Base-by-base conservation (phyloP, 495 filamentous ascomycete genomes). In the Aspergillus wentii region DNA sequence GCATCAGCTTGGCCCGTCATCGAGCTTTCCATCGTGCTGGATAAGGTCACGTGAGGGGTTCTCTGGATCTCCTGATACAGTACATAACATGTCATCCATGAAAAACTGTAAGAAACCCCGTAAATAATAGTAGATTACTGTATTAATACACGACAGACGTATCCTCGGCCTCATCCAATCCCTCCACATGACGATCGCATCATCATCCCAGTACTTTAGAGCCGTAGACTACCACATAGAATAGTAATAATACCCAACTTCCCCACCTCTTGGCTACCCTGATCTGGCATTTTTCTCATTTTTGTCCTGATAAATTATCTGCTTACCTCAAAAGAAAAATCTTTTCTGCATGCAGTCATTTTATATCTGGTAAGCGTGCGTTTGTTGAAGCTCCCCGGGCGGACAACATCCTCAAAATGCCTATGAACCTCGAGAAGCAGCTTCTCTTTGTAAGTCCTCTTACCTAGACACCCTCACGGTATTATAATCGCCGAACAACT, bases 381-480 rank as follows among this genome's bases (percentile, higher is more conserved):
- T n/a, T 17, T 30, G 31, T 35, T 9, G 10, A 16, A 7, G 22
- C 10, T 33, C 14, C 19, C 11, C 40, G 17, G 26, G 15, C 21
- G 31, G 18, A 26, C 40, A 15, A 13, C 33, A 33, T 21, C 17
- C 20, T 30, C 51, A 56, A 38, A 5, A 88, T 88, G 85, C 75
- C 83, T 23, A 69, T 88, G 39, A 82, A 88, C 51, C 74, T 89
- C 6, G 85, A 89, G 55, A 85, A 80, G 59, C 85, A 89, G 54
- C 70, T 90, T 41, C 72, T 78, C 44, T 88, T 88, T 63, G 85
- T 89, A 74, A 63, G 85, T 64, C 29, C 28, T 26, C 23, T 40
- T 9, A 23, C 16, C 33, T 9, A 17, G 31, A 43, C 15, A 7
- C 29, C 22, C 23, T 33, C 18, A 43, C 38, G 39, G 36, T 35